These are phyloP conservation scores for Ziziphus jujuba DNA, from an alignment of 306 rosid species.

Conservation along the genomic window DNA sequence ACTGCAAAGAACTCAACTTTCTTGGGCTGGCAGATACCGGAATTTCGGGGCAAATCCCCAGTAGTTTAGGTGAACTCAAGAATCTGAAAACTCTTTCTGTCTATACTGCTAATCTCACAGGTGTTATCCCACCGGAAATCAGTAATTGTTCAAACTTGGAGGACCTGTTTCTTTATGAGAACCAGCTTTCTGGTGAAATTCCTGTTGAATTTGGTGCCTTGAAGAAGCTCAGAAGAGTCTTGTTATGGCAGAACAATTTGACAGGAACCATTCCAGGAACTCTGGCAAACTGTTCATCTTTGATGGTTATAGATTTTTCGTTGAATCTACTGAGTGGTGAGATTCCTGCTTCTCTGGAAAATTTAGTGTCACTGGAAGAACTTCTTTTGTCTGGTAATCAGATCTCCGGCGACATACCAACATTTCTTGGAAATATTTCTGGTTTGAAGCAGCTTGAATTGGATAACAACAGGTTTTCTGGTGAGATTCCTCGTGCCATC, in stretches of 20 bases:
- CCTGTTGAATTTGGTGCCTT: constrained; percentile 63
- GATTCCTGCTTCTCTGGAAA: constrained; percentile 56
- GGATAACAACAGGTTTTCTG: constrained; percentile 82
- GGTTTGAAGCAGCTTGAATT: constrained; percentile 76
- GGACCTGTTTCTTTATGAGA: constrained; percentile 77
- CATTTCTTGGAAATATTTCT: constrained; percentile 70
- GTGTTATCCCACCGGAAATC: constrained; percentile 77
- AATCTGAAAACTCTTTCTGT: constrained; percentile 75
- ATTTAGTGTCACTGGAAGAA: constrained; percentile 64
- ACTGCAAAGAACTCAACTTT: constrained; percentile 60
- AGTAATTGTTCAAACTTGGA: constrained; percentile 73
- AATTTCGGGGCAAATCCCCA: constrained; percentile 74
- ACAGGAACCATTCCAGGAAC: constrained; percentile 61
- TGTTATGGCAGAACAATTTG: constrained; percentile 85
- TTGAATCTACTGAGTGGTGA: constrained; percentile 73
- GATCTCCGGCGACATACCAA: constrained; percentile 71
- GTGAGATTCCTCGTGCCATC: constrained; percentile 68
- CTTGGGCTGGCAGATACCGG: constrained; percentile 89
- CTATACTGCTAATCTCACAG: constrained; percentile 80
- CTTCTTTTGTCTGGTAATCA: constrained; percentile 70
- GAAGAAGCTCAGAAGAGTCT: constrained; percentile 61
- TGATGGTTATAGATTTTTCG: constrained; percentile 77
- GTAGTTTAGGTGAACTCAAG: constrained; percentile 64
- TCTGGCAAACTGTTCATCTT: constrained; percentile 66
- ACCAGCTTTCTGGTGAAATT: constrained; percentile 74